Evolutionary conservation across 768 basidiomycete genomes (phyloP).

Genomic region (Kwoniella newhampshirensis): DNA sequence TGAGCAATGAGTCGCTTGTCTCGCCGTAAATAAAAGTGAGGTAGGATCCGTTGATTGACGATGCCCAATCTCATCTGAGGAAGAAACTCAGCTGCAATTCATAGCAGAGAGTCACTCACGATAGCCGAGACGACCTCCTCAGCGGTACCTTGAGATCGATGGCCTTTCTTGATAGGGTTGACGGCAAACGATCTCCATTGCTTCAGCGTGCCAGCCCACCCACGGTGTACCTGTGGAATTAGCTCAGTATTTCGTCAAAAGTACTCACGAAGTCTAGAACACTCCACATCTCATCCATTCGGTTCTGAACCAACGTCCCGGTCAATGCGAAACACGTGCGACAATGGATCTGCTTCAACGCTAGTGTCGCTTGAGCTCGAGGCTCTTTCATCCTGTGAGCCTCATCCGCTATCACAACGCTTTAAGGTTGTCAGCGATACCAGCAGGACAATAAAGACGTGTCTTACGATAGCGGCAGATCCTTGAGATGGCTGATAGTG

Average conservation of each 20-base stretch:
- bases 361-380: conserved; percentile 63
- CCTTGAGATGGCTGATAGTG: conserved; percentile 69
- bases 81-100: background rate
- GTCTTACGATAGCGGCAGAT: conserved; percentile 65
- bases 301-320: conserved; percentile 80
- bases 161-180: conserved; percentile 50
- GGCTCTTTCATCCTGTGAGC: conserved; percentile 87
- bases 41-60: conserved; percentile 69
- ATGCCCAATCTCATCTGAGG: conserved; percentile 47
- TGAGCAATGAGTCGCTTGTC: conserved; percentile 46
- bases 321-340: conserved; percentile 77
- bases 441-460: background rate
- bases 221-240: conserved; percentile 58
- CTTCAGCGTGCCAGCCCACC: conserved; percentile 65
- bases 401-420: conserved; percentile 67
- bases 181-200: conserved; percentile 75
- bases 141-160: conserved; percentile 44
- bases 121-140: conserved; percentile 40
- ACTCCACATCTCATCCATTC: conserved; percentile 86
- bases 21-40: conserved; percentile 77
- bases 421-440: conserved; percentile 14
- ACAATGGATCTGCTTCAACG: conserved; percentile 71
- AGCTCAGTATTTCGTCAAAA: background rate
- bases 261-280: conserved; percentile 81
- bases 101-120: conserved; percentile 19